Evolutionary conservation across 2,329 filamentous ascomycete genomes (phyloP), one percentile per base, ranked within the genome.

Genomic region (Tolypocladium tundrense): DNA sequence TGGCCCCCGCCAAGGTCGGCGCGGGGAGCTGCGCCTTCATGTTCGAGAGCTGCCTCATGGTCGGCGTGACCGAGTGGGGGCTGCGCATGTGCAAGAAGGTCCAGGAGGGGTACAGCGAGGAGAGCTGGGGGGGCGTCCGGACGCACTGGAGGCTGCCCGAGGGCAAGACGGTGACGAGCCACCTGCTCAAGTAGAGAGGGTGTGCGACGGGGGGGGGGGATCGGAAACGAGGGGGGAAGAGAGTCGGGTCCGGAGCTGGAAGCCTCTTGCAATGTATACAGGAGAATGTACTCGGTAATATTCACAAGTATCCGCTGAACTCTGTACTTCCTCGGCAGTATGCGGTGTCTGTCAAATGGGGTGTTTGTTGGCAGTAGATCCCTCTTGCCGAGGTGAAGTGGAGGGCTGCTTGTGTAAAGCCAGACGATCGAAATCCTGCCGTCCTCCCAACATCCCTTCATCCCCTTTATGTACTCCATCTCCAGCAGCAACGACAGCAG

Each of bases 61-160:
- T 90, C 4, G 87, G 86, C 0, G 85, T 90, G 24, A 88, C 87
- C 1, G 83, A 88, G 56, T 90, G 87, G 86, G 87, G 86, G 0
- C 71, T 83, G 57, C 70, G 74, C 63, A 78, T 82, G 59, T 94
- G 79, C 58, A 69, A 73, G 61, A 82, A 81, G 70, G 76, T 82
- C 16, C 81, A 84, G 75, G 59, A 62, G 41, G 60, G 60, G 3
- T 62, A 62, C n/a, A 58, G 85, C 68, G 83, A 86, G 58, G 88
- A 95, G 76, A 92, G 88, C 69, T 96, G 91, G 91, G 85, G 79
- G 37, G 80, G 80, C 0, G 74, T 89, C 57, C 82, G 83, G 71
- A 79, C 85, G 50, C 82, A 88, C 67, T 88, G 86, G 78, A 72
- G 73, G 66, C 66, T 66, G 65, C 76, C 78, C 0, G 70, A 72